Evolutionary conservation across 352 stramenopile species (phyloP).

Genomic region (Phytophthora aleatoria): DNA sequence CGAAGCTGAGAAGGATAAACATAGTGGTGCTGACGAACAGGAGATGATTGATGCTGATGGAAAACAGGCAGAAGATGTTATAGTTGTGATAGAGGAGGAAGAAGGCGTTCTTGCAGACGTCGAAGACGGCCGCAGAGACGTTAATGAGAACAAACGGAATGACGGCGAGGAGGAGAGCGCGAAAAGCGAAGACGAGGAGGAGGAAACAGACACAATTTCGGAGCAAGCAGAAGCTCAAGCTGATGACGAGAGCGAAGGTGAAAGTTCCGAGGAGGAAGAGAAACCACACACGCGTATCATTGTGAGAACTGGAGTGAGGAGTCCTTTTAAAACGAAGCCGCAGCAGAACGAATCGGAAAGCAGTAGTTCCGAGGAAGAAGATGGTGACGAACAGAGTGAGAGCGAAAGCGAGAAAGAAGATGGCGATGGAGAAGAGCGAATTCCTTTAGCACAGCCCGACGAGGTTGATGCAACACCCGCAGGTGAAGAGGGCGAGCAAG

Average conservation of each 20-base stretch:
- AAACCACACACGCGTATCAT: neutral
- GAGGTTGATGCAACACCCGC: constrained; percentile 17
- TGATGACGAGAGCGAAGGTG: constrained; percentile 15
- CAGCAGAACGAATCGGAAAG: constrained; percentile 11
- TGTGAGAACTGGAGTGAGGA: constrained; percentile 11
- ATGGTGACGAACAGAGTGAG: constrained; percentile 10
- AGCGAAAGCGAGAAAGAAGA: constrained; percentile 21
- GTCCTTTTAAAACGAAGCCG: constrained; percentile 7
- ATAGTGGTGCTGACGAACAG: neutral
- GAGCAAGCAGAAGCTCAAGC: constrained; percentile 19
- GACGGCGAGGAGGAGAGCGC: neutral
- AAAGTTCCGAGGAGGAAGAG: constrained; percentile 16
- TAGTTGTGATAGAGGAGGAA: constrained; percentile 1
- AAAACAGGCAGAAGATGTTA: neutral
- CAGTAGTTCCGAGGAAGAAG: constrained; percentile 22
- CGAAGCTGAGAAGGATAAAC: neutral
- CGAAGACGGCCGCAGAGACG: constrained; percentile 3
- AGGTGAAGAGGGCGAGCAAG: constrained; percentile 6
- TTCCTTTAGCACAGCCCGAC: constrained; percentile 27
- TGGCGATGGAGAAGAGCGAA: constrained; percentile 21
- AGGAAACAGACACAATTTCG: constrained; percentile 9
- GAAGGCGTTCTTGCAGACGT: constrained; percentile 5
- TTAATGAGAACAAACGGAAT: constrained; percentile 2
- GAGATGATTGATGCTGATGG: neutral
- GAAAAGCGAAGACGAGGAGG: constrained; percentile 5